Evolutionary conservation across 2,329 filamentous ascomycete species (phyloP).

Genomic region (Claviceps humidiphila): DNA sequence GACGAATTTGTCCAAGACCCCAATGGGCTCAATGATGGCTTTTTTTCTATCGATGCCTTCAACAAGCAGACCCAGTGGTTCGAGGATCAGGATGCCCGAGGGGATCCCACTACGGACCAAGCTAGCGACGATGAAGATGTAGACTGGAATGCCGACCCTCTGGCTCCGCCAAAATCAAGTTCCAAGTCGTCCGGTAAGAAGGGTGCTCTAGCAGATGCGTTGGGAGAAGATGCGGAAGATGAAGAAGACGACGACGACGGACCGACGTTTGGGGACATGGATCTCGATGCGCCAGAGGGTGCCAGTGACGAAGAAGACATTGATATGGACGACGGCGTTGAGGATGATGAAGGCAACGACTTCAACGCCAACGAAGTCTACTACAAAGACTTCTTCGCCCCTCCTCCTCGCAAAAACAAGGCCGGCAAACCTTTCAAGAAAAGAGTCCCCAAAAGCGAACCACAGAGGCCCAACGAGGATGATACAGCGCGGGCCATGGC

Average conservation of each 20-base stretch:
- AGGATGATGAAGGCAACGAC: constrained; percentile 44
- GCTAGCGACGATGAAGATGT: constrained; percentile 76
- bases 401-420: constrained; percentile 60
- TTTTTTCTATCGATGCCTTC: constrained; percentile 96
- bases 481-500: constrained; percentile 76
- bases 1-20: constrained; percentile 44
- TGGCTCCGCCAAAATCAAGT: constrained; percentile 26
- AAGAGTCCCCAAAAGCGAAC: constrained; percentile 24
- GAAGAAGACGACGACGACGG: constrained; percentile 60
- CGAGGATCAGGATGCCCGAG: constrained; percentile 70
- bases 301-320: constrained; percentile 50
- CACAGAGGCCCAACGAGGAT: constrained; percentile 39
- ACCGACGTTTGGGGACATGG: constrained; percentile 71
- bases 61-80: constrained; percentile 86
- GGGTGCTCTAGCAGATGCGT: constrained; percentile 5
- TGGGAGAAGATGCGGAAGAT: constrained; percentile 17
- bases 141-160: constrained; percentile 74
- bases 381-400: constrained; percentile 90
- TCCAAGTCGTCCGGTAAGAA: constrained; percentile 20
- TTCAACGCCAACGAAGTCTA: constrained; percentile 76
- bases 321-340: constrained; percentile 27
- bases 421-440: constrained; percentile 26
- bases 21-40: constrained; percentile 86
- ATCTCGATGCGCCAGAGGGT: constrained; percentile 60
- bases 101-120: constrained; percentile 59